A percentile compares a stretch with the other conserved stretches of the same genome.
phyloP scores from a whole-genome alignment of 768 basidiomycete species.

The Kwoniella europaea region DNA sequence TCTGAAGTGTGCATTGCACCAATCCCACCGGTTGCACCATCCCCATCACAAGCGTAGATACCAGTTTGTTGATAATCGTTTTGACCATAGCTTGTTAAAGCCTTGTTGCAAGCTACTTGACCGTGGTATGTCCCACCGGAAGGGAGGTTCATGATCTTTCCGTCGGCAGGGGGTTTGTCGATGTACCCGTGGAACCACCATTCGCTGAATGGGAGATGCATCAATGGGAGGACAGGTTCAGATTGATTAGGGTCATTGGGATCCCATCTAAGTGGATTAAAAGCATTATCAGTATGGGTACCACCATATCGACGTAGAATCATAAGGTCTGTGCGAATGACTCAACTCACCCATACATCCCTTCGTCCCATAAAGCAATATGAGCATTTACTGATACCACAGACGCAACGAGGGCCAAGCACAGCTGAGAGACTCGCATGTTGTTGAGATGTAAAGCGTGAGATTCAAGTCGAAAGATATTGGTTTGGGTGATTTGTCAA shows the following conservation, averaged over 20 bases:
- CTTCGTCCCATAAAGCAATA: conserved; percentile 45
- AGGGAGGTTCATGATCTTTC: conserved; percentile 48
- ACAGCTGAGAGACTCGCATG: conserved; percentile 24
- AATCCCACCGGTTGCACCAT: conserved; percentile 35
- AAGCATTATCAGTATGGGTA: not conserved
- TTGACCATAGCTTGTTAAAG: conserved; percentile 39
- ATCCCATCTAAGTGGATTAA: conserved; percentile 31
- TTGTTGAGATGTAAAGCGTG: not conserved
- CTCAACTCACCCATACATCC: conserved; percentile 47
- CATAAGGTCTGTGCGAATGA: not conserved
- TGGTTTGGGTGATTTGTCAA: not conserved
- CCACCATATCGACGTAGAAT: not conserved
- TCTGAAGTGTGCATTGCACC: conserved; percentile 55
- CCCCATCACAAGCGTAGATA: conserved; percentile 50
- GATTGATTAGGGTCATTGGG: conserved; percentile 49
- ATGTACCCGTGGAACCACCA: conserved; percentile 58
- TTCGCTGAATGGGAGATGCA: conserved; percentile 43
- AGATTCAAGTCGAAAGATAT: not conserved
- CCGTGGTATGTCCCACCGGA: conserved; percentile 50
- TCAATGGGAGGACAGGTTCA: conserved; percentile 48
- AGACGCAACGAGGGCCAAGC: conserved; percentile 16
- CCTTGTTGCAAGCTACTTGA: conserved; percentile 51
- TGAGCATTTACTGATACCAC: conserved; percentile 28
- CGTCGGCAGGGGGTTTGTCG: conserved; percentile 46
- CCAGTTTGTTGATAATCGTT: conserved; percentile 37